Conservation (phyloP, 768 basidiomycete genomes). For the Russula abietina region DNA sequence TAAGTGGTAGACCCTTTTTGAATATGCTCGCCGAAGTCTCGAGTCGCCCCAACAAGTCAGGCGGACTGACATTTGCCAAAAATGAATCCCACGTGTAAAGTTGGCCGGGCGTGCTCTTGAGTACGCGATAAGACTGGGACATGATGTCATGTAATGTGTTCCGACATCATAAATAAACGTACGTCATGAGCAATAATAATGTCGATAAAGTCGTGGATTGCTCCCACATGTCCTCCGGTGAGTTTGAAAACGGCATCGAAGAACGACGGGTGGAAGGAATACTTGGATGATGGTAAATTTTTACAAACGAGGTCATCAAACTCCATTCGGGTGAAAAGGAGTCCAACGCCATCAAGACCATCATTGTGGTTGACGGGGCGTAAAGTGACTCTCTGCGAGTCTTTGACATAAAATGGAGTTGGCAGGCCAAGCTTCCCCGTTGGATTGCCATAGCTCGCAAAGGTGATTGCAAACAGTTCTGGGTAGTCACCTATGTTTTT, state of each 20-base stretch:
- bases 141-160: not conserved
- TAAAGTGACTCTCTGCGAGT: not conserved
- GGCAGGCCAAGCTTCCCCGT: fast-evolving
- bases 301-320: not conserved
- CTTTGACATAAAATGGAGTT: not conserved
- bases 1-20: not conserved
- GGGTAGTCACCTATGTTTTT: not conserved
- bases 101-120: not conserved
- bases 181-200: not conserved
- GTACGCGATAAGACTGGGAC: not conserved
- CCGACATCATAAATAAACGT: not conserved
- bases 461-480: not conserved
- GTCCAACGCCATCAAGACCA: not conserved
- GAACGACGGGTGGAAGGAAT: not conserved
- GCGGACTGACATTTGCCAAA: not conserved
- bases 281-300: no score
- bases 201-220: not conserved
- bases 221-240: not conserved
- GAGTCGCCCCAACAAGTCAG: not conserved
- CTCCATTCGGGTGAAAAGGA: not conserved
- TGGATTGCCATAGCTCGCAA: not conserved
- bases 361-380: not conserved
- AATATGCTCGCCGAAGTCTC: not conserved
- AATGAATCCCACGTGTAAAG: not conserved
- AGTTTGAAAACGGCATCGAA: not conserved